Conservation (phyloP, 345 rosid species). For the Salix udensis region DNA sequence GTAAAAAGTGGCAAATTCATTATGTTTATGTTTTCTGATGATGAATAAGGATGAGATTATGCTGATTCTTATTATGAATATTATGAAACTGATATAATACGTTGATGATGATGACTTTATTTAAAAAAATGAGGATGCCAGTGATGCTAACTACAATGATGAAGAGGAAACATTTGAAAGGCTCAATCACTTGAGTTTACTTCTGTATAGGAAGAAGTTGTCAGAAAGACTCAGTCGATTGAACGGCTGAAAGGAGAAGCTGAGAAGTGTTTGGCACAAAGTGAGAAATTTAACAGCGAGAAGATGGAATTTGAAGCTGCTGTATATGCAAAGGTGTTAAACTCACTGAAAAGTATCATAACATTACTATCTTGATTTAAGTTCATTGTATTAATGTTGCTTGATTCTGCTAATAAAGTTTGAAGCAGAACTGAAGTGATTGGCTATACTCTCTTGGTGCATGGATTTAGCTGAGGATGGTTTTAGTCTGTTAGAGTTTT, state of each 20-base stretch:
- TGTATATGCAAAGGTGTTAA: slow-evolving; percentile 62
- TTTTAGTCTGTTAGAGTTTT: neutral
- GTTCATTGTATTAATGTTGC: neutral
- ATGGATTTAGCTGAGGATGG: neutral
- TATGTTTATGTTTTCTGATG: no score
- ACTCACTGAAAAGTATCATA: neutral
- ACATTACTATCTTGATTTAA: neutral
- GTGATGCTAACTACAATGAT: neutral
- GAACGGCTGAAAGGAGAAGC: slow-evolving; percentile 70
- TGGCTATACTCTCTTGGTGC: neutral
- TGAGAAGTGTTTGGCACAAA: slow-evolving; percentile 72
- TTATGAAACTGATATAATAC: neutral
- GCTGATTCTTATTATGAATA: no score
- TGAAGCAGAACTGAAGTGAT: neutral
- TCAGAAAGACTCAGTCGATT: slow-evolving; percentile 45
- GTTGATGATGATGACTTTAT: neutral
- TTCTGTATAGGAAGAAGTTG: slow-evolving; percentile 24
- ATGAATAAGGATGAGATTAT: no score
- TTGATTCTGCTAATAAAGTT: neutral
- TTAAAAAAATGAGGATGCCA: neutral
- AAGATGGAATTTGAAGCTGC: slow-evolving; percentile 69
- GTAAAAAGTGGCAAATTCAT: no score
- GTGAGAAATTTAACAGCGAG: slow-evolving; percentile 53
- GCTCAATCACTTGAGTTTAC: neutral
- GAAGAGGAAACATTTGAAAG: neutral